Evolutionary conservation across 106 monocot species (phyloP), one percentile per base, ranked within the genome.

Genomic region (Vanilla planifolia): DNA sequence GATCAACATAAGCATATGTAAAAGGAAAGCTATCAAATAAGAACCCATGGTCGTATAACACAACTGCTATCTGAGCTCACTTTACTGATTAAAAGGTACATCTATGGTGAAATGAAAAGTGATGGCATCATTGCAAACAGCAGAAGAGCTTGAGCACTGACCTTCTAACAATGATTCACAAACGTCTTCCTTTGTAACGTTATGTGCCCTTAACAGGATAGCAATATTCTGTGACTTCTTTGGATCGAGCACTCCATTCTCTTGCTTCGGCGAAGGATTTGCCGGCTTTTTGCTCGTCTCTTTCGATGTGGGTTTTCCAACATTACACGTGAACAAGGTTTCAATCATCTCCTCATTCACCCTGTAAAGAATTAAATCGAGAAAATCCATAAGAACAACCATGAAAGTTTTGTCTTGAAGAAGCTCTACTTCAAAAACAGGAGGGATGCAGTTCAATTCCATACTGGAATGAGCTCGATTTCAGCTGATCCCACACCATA

Each of bases 401-500:
- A 30, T 8, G 30, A 23, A 44, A 14, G 25, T 46, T 46, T 20
- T 27, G 55, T 27, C 20, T 33, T 37, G 45, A 57, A 3, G 28
- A 42, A 51, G 21, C 5, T 21, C 23, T 45, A 44, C 56, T 29
- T 40, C 20, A 28, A 33, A 20, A 7, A 28, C 14, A 63, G 33
- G n/a, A 33, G 53, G 32, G 17, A 22, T 6, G 32, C 8, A 6
- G 0, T 33, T 51, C 1, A 29, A 45, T 56, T n/a, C 23, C 75
- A 61, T 79, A 92, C 92, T 86, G 74, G 75, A 92, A 92, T 15
- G 92, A 92, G 86, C 92, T 92, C 13, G 92, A 80, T 48, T 80
- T 86, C 59, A 92, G 61, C 77, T 92, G 92, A 75, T 92, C 92
- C 92, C 92, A 92, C 71, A 92, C 92, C 86, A 83, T 92, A 14